Percentiles rank a stretch among this genome's conserved stretches.
Evolutionary conservation across 192 early-diverging fungal genomes (phyloP).

Genomic region (Piromyces finnis): DNA sequence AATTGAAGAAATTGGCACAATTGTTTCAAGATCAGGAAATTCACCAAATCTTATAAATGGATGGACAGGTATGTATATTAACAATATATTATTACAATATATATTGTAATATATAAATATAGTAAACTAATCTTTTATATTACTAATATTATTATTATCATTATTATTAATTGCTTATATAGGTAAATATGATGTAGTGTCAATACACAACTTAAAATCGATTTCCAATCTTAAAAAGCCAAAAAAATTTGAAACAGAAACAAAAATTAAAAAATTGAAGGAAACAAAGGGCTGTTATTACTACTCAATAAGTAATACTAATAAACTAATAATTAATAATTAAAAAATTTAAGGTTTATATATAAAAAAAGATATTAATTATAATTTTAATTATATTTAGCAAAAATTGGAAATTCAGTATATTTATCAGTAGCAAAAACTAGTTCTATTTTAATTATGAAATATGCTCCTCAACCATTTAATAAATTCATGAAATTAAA

Average conservation of each 20-base stretch:
- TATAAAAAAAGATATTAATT: too few relatives aligned
- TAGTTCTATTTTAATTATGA: neutral
- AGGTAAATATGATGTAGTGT: neutral
- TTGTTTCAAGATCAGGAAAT: constrained; percentile 28
- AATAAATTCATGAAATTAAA: neutral
- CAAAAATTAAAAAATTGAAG: neutral
- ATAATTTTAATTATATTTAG: neutral
- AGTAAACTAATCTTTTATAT: too few relatives aligned
- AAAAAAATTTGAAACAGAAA: neutral
- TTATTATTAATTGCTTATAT: neutral
- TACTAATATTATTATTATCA: too few relatives aligned
- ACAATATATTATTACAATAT: too few relatives aligned
- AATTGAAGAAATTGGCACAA: constrained; percentile 20
- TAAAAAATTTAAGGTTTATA: too few relatives aligned
- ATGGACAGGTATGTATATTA: neutral
- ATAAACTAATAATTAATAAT: too few relatives aligned
- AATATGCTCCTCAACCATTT: neutral
- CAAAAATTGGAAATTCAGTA: neutral
- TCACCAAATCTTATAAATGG: neutral
- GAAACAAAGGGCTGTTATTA: neutral
- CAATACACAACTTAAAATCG: neutral
- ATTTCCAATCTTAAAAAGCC: neutral
- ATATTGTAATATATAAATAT: too few relatives aligned
- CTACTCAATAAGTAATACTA: neutral
- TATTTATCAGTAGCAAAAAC: neutral